A percentile compares a stretch with the other conserved stretches of the same genome.
Conservation (phyloP, 1,284 basidiomycete species). For the Trichosporon inkin region DNA sequence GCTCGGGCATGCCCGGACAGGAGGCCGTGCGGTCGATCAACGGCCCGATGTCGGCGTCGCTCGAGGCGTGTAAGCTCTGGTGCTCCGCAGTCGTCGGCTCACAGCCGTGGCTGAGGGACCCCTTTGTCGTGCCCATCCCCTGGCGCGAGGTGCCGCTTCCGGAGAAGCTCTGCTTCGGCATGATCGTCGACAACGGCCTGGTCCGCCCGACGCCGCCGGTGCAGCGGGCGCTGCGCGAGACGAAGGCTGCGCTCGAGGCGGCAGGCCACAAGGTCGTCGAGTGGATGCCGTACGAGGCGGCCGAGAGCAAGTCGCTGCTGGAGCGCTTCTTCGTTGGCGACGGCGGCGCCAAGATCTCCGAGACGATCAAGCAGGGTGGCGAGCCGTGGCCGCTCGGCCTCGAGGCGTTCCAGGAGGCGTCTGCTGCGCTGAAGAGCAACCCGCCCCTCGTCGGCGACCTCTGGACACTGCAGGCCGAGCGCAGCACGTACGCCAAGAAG, state of each 20-base stretch:
- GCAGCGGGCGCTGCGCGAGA: conserved; percentile 59
- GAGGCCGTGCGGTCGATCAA: conserved; percentile 67
- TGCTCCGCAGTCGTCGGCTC: conserved; percentile 50
- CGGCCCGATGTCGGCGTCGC: conserved; percentile 62
- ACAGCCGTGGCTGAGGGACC: conserved; percentile 68
- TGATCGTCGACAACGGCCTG: conserved; percentile 57
- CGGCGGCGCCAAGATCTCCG: conserved; percentile 40
- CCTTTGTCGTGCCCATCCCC: conserved; percentile 59
- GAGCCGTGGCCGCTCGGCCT: conserved; percentile 39
- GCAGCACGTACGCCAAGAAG: conserved; percentile 30
- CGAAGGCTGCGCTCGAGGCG: conserved; percentile 58
- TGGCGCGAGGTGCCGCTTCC: conserved; percentile 65
- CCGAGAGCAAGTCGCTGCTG: conserved; percentile 24
- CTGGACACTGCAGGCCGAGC: conserved; percentile 35
- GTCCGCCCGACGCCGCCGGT: conserved; percentile 67
- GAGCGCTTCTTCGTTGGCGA: conserved; percentile 39
- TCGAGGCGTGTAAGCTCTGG: conserved; percentile 62
- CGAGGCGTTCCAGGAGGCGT: conserved; percentile 22
- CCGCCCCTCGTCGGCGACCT: conserved; percentile 31
- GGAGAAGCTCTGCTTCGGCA: conserved; percentile 58
- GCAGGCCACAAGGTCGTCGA: conserved; percentile 62
- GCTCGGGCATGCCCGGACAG: conserved; percentile 64
- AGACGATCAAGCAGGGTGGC: conserved; percentile 23
- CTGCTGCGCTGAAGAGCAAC: conserved; percentile 13
- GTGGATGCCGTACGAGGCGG: conserved; percentile 38